Evolutionary conservation across 176 grass and related monocot genomes (phyloP).

Genomic region (Bolboschoenus planiculmis): DNA sequence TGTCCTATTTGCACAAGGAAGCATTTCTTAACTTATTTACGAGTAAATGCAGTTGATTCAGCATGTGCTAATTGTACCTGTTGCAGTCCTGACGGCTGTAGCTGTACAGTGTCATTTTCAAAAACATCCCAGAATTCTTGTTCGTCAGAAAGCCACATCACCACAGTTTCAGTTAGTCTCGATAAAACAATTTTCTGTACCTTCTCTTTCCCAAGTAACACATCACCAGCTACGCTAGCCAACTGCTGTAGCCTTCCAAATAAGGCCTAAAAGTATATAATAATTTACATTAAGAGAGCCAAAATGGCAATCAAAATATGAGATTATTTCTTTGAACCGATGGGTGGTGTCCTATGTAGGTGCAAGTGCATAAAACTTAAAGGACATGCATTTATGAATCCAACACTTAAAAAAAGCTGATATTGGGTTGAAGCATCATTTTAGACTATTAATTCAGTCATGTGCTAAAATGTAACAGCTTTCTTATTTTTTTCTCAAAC

Average conservation of each 20-base stretch:
- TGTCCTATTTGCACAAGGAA: not conserved
- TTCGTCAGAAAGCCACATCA: conserved; percentile 91
- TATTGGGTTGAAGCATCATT: not conserved
- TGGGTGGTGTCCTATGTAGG: not conserved
- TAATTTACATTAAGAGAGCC: not conserved
- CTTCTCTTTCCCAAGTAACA: conserved; percentile 81
- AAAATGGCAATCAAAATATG: not conserved
- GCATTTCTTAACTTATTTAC: not conserved
- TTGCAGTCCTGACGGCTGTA: conserved; percentile 67
- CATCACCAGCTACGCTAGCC: conserved; percentile 73
- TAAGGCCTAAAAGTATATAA: conserved; percentile 48
- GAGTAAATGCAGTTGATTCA: not conserved
- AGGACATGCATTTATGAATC: not conserved
- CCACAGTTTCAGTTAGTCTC: conserved; percentile 81
- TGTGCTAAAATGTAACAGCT: not conserved
- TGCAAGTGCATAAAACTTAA: not conserved
- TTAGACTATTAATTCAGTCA: not conserved
- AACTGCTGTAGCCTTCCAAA: conserved; percentile 93
- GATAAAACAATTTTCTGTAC: conserved; percentile 84
- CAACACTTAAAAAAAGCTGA: not conserved
- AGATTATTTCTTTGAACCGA: not conserved
- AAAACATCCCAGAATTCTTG: conserved; percentile 95
- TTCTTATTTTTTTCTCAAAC: not conserved
- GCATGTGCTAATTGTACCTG: conserved; percentile 36
- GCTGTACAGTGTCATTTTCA: conserved; percentile 46